These are phyloP conservation scores for Phytophthora idaei DNA, from an alignment of 352 stramenopile genomes.

Conservation along the genomic window DNA sequence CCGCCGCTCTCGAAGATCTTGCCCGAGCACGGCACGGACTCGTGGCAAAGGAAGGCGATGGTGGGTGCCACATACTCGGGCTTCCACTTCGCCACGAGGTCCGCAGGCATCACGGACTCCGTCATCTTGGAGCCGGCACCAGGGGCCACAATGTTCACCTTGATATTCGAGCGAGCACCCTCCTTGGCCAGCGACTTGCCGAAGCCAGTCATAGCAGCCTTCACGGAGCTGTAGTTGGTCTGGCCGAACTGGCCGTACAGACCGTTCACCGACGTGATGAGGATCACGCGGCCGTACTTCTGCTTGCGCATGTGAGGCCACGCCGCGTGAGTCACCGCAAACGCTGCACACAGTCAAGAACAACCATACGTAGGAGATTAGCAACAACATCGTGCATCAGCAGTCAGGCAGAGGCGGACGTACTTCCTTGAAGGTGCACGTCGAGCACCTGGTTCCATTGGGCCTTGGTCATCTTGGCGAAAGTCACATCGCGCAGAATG, in stretches of 20 bases:
- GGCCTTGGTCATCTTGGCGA: constrained; percentile 90
- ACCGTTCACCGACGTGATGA: constrained; percentile 86
- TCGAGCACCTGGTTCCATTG: constrained; percentile 88
- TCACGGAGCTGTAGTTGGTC: constrained; percentile 91
- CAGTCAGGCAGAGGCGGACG: constrained; percentile 1
- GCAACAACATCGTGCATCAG: not conserved
- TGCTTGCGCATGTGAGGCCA: constrained; percentile 91
- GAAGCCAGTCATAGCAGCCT: constrained; percentile 93
- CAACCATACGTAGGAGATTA: not conserved
- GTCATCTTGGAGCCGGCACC: constrained; percentile 90
- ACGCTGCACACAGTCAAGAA: constrained; percentile 45
- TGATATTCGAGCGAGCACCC: constrained; percentile 81
- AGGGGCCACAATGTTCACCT: constrained; percentile 89
- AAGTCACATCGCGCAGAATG: constrained; percentile 92
- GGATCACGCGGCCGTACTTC: constrained; percentile 90
- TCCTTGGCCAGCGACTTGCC: constrained; percentile 92
- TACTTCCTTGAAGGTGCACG: constrained; percentile 86
- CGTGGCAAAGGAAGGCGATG: constrained; percentile 87
- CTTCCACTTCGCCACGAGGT: constrained; percentile 85
- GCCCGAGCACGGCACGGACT: constrained; percentile 74
- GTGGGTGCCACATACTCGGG: constrained; percentile 90
- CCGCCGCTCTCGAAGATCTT: constrained; percentile 87
- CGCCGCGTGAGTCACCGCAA: constrained; percentile 81
- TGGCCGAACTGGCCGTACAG: constrained; percentile 93
- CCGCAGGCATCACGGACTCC: constrained; percentile 79